Evolutionary conservation across 2,329 filamentous ascomycete genomes (phyloP).

Genomic region (Botrytis byssoidea): DNA sequence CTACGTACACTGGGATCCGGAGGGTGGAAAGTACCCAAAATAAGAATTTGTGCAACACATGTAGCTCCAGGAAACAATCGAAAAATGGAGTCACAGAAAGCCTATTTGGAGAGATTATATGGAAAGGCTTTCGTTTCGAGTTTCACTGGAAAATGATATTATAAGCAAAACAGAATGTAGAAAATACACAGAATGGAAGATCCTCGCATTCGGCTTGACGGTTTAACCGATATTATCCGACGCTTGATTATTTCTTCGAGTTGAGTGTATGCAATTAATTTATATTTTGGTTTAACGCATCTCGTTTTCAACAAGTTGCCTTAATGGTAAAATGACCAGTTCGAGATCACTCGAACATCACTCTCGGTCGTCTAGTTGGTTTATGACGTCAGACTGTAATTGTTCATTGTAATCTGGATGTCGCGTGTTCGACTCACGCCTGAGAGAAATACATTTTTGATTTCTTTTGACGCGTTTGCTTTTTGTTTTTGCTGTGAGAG

Average conservation of each 20-base stretch:
- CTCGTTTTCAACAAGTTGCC: fast-evolving
- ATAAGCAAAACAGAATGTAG: background rate
- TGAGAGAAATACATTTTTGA: too few species aligned
- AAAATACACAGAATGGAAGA: background rate
- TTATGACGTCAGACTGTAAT: conserved; percentile 19
- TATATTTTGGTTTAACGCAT: fast-evolving
- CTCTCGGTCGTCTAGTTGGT: conserved; percentile 20
- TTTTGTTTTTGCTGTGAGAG: background rate
- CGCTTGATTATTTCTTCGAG: background rate
- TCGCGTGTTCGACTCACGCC: conserved; percentile 15
- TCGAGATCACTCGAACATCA: conserved; percentile 2
- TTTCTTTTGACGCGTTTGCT: too few species aligned
- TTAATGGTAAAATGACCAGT: conserved; percentile 1
- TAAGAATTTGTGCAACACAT: background rate
- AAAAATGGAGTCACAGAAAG: background rate
- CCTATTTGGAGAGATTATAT: background rate
- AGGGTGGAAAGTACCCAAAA: background rate
- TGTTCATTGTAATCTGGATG: conserved; percentile 10
- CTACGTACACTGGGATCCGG: background rate
- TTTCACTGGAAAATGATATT: background rate
- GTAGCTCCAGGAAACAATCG: background rate
- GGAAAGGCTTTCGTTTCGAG: background rate
- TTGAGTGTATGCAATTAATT: fast-evolving
- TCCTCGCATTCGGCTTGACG: background rate
- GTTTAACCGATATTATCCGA: background rate